A percentile compares a stretch with the other conserved stretches of the same genome.
phyloP scores from a whole-genome alignment of 2,329 filamentous ascomycete genomes.

The Cladosporium phlei region DNA sequence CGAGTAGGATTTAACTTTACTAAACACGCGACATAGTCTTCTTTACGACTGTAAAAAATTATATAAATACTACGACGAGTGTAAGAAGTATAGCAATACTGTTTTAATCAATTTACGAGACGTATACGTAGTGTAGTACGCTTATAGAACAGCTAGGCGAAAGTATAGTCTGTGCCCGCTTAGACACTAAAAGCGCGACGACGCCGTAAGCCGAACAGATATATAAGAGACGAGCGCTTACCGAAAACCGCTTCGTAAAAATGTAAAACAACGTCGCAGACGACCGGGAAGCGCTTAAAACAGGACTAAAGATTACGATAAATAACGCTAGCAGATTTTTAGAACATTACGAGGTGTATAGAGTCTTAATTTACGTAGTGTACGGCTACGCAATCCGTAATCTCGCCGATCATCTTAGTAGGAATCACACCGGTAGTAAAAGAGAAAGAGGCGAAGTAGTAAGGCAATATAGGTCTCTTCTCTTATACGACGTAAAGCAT shows the following conservation, averaged over 20 bases:
- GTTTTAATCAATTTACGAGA: neutral
- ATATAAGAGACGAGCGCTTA: neutral
- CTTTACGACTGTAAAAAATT: neutral
- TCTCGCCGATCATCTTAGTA: neutral
- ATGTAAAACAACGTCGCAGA: neutral
- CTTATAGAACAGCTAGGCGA: neutral
- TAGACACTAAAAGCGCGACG: neutral
- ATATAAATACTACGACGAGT: neutral
- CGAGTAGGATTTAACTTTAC: neutral
- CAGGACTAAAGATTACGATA: neutral
- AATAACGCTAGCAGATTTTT: neutral
- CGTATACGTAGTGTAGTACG: neutral
- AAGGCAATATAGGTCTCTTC: too few species aligned
- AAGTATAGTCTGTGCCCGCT: neutral
- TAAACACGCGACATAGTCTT: neutral
- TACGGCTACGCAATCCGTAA: neutral
- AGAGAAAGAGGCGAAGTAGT: neutral
- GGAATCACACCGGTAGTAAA: neutral
- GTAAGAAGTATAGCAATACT: neutral
- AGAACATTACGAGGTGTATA: neutral
- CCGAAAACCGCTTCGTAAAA: neutral
- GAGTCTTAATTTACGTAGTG: neutral
- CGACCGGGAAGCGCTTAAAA: neutral
- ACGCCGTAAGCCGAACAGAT: neutral
- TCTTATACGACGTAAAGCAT: neutral